Evolutionary conservation across 208 protist species (phyloP), one percentile per base, ranked within the genome.

Genomic region (Acanthamoeba sp.): DNA sequence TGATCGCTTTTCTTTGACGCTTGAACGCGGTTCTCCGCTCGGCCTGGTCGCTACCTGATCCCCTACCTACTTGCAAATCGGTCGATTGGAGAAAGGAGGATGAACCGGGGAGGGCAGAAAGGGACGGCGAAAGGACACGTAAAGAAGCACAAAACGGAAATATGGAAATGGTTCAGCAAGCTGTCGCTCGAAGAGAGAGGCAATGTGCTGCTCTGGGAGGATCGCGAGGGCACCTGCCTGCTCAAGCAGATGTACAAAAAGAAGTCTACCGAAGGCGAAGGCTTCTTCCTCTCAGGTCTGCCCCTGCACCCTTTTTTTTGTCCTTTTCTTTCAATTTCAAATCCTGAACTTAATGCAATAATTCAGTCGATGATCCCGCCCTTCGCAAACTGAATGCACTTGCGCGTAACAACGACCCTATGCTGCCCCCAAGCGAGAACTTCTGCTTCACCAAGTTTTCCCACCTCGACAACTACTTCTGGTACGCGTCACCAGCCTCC

Each of bases 231-330:
- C 40, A 93, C 64, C 29, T 84, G 42, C 69, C 45, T 93, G 36
- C 69, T 93, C 36, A 93, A 93, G 52, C 89, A 93, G 22, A 93
- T 93, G 89, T 82, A 93, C 64, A 93, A 93, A 6, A 93, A 93
- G 69, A 93, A 93, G 48, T 22, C 12, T 29, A 59, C 89, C 12
- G 89, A 93, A 62, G 89, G 89, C n/a, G 69, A 93, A 29, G 89
- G 89, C 64, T 93, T 93, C 64, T 93, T 93, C 64, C 27, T 84
- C 3, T 59, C 59, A 40, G 89, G 89, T 93, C 32, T 5, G 16
- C 1, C 0, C 5, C 45, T 14, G 18, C 9, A 6, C 45, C 73
- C 18, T 2, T 73, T 1, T 7, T 40, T 73, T 24, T 6, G 4
- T 91, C 4, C n/a, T 59, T 88, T 27, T 88, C n/a, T 62, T 59